Evolutionary conservation across 768 basidiomycete genomes (phyloP).

Genomic region (Coprinellus aureogranulatus): DNA sequence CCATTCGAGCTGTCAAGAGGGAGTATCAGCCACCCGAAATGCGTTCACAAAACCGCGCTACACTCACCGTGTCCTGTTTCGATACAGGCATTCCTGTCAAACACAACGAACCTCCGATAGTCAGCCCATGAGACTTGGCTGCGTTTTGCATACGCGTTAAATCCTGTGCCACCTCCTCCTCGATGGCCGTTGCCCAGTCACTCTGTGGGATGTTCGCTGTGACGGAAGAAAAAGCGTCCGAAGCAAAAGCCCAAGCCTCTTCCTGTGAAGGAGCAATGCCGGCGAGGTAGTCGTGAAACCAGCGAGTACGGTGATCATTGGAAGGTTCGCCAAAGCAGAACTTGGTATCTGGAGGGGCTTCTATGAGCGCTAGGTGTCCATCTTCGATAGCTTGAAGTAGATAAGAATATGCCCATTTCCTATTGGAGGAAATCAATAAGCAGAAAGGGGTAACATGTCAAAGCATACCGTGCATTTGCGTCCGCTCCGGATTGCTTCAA

Average conservation of each 20-base stretch:
- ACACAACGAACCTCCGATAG: slow-evolving; percentile 66
- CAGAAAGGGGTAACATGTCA: slow-evolving; percentile 2
- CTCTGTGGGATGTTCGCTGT: slow-evolving; percentile 30
- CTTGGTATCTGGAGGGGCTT: slow-evolving; percentile 41
- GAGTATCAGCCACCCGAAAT: too few relatives aligned
- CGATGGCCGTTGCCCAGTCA: slow-evolving; percentile 37
- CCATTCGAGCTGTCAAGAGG: slow-evolving; percentile 72
- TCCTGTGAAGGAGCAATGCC: slow-evolving; percentile 31
- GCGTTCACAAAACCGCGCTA: too few relatives aligned
- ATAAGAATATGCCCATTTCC: slow-evolving; percentile 35
- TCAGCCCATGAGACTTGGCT: slow-evolving; percentile 60
- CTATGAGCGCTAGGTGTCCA: slow-evolving; percentile 53
- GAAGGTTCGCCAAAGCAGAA: slow-evolving; percentile 19
- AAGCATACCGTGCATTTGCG: slow-evolving; percentile 20
- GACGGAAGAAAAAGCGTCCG: slow-evolving; percentile 37
- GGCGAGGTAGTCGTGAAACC: slow-evolving; percentile 38
- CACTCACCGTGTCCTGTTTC: slow-evolving; percentile 5
- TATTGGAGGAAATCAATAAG: slow-evolving; percentile 25
- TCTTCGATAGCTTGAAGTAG: slow-evolving; percentile 52
- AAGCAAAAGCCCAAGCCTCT: slow-evolving; percentile 42
- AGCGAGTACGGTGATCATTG: slow-evolving; percentile 24
- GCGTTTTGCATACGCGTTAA: slow-evolving; percentile 54
- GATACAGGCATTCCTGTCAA: slow-evolving; percentile 29
- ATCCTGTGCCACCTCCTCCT: slow-evolving; percentile 47
- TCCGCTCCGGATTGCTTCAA: slow-evolving; percentile 30